phyloP scores from a whole-genome alignment of 2,329 filamentous ascomycete genomes.

The Bipolaris gigantea region DNA sequence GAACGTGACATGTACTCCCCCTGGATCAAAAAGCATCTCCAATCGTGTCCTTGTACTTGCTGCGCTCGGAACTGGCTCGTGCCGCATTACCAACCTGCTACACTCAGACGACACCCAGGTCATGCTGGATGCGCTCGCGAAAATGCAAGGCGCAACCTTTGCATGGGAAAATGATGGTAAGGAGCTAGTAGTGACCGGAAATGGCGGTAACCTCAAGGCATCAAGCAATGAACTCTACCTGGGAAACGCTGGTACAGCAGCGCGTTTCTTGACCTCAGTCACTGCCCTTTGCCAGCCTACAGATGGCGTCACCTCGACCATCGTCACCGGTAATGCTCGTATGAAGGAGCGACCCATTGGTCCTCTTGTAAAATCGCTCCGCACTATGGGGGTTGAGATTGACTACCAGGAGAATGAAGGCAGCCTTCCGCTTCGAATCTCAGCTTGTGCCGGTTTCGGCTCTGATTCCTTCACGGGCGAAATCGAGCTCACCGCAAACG shows the following conservation, averaged over 20 bases:
- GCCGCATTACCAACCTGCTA: slow-evolving; percentile 86
- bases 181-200: slow-evolving; percentile 83
- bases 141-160: slow-evolving; percentile 83
- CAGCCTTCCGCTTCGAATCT: slow-evolving; percentile 81
- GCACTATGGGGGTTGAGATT: slow-evolving; percentile 82
- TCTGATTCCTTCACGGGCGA: slow-evolving; percentile 72
- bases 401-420: slow-evolving; percentile 82
- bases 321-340: slow-evolving; percentile 89
- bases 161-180: slow-evolving; percentile 95
- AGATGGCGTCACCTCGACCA: slow-evolving; percentile 63
- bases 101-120: slow-evolving; percentile 97
- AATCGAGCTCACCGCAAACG: slow-evolving; percentile 90
- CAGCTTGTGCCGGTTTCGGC: slow-evolving; percentile 61
- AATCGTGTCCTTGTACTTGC: slow-evolving; percentile 94
- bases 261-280: slow-evolving; percentile 91
- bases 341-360: slow-evolving; percentile 98
- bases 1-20: slow-evolving; percentile 77
- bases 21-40: slow-evolving; percentile 96
- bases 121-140: slow-evolving; percentile 90
- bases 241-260: slow-evolving; percentile 94
- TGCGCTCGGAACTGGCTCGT: slow-evolving; percentile 82
- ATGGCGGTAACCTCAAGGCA: slow-evolving; percentile 81
- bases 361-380: slow-evolving; percentile 85
- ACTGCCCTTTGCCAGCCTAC: slow-evolving; percentile 76
- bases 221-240: slow-evolving; percentile 80